Base-by-base conservation (phyloP, 202 grass and related monocot genomes). In the Brachypodium distachyon region DNA sequence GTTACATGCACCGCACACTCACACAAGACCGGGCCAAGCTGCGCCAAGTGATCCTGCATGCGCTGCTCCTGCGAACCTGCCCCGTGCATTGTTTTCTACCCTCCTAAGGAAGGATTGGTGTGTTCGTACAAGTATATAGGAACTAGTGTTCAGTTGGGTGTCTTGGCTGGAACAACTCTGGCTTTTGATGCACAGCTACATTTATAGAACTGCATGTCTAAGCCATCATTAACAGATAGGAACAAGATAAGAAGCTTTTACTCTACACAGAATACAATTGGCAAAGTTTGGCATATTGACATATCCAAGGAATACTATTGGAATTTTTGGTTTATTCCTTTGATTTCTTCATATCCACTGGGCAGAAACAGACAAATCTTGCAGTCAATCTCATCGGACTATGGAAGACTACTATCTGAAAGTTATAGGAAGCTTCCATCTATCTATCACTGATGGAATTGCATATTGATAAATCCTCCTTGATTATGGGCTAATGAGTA, bases 1-100 rank as follows among this genome's bases (percentile, higher is more conserved):
- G 36, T 59, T 39, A 88, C 69, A 60, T 82, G 65, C n/a, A 12
- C 5, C 9, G 50, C 78, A 53, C 89, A 91, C 2, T 79, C 39
- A 0, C 49, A 61, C 29, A 91, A 82, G 18, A 60, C 33, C 1
- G 40, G 77, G 2, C 19, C 80, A 13, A 91, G 89, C 5, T 62
- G 74, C 3, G 28, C 40, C 40, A 81, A 67, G n/a, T 81, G 76
- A 54, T 86, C 57, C 16, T 5, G 19, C 0, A 8, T 37, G 33
- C n/a, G 36, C 17, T 81, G 76, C 32, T 72, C 66, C 44, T 63
- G 80, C 6, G 41, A 12, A 11, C 51, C 44, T 33, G 54, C 4
- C 29, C 12, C 17, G 8, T 47, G 7, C 74, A 63, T 25, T 22
- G 21, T 70, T 63, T 44, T 73, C 12, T 57, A 13, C 22, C 41